Evolutionary conservation across 2,329 filamentous ascomycete species (phyloP).

Genomic region (Xylaria digitata): DNA sequence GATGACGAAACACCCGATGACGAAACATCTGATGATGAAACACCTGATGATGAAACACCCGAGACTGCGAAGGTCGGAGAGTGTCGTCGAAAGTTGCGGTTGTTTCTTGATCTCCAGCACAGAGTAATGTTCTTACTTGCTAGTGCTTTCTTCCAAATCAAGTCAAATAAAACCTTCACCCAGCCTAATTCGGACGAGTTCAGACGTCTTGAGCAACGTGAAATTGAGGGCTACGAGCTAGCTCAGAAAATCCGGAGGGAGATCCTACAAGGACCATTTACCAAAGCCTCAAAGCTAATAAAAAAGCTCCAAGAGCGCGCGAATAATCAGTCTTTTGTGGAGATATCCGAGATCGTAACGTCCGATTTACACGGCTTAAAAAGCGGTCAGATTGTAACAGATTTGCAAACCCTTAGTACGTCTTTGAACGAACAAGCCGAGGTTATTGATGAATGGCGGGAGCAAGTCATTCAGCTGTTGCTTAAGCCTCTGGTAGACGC

Average conservation of each 20-base stretch:
- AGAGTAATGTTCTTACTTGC: constrained; percentile 86
- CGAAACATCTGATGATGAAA: constrained; percentile 35
- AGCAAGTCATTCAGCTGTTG: constrained; percentile 77
- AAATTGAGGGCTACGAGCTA: constrained; percentile 78
- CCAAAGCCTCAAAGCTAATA: constrained; percentile 74
- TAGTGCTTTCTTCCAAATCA: constrained; percentile 86
- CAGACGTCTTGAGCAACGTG: constrained; percentile 72
- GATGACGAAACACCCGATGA: no score
- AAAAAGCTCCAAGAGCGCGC: constrained; percentile 66
- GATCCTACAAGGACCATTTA: constrained; percentile 70
- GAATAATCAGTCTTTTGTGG: constrained; percentile 65
- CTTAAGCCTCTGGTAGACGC: constrained; percentile 83
- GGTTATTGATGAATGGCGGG: constrained; percentile 79
- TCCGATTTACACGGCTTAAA: constrained; percentile 75
- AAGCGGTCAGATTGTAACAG: constrained; percentile 72
- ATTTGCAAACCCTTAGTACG: constrained; percentile 71
- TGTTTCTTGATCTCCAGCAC: constrained; percentile 82
- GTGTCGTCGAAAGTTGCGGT: constrained; percentile 74
- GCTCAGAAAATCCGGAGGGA: constrained; percentile 84
- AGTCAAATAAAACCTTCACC: constrained; percentile 73
- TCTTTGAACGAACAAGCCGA: constrained; percentile 78
- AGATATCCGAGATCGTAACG: constrained; percentile 70
- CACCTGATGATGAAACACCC: constrained; percentile 30
- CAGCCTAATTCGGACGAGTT: constrained; percentile 75
- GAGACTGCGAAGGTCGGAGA: constrained; percentile 62